phyloP scores from a whole-genome alignment of 257 asterid species.

The Solanum clarkiae region DNA sequence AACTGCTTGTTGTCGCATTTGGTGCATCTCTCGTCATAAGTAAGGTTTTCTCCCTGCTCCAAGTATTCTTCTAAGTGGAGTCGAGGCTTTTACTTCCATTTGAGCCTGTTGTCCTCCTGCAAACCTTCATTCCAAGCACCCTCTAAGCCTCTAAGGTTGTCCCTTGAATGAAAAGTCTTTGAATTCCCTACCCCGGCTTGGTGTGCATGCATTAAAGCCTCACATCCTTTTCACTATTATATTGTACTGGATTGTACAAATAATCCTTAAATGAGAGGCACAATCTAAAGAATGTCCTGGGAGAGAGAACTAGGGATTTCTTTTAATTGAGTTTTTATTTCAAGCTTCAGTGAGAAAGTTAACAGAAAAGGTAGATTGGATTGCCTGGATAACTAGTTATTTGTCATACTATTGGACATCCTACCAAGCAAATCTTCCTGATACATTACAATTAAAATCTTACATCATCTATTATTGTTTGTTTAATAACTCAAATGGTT shows the following conservation, averaged over 20 bases:
- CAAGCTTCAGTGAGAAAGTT: background rate
- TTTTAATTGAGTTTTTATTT: background rate
- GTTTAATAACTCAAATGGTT: background rate
- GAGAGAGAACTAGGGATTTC: background rate
- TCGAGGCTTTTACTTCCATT: background rate
- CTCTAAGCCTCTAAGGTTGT: background rate
- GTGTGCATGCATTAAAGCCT: background rate
- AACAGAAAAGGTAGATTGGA: background rate
- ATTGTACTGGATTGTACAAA: background rate
- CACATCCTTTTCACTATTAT: background rate
- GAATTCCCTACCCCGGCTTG: background rate
- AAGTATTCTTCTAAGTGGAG: background rate
- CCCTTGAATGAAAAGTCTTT: background rate
- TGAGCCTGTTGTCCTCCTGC: background rate
- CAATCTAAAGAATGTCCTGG: background rate
- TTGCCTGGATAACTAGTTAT: background rate
- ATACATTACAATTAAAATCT: background rate
- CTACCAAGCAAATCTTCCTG: background rate
- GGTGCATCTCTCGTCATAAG: background rate
- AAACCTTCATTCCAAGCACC: background rate
- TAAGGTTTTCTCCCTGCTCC: background rate
- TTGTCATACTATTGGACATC: background rate
- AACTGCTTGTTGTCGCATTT: background rate
- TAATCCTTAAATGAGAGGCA: background rate
- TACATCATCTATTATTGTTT: background rate